Evolutionary conservation across 2,329 filamentous ascomycete genomes (phyloP).

Genomic region (Alternaria longipes): DNA sequence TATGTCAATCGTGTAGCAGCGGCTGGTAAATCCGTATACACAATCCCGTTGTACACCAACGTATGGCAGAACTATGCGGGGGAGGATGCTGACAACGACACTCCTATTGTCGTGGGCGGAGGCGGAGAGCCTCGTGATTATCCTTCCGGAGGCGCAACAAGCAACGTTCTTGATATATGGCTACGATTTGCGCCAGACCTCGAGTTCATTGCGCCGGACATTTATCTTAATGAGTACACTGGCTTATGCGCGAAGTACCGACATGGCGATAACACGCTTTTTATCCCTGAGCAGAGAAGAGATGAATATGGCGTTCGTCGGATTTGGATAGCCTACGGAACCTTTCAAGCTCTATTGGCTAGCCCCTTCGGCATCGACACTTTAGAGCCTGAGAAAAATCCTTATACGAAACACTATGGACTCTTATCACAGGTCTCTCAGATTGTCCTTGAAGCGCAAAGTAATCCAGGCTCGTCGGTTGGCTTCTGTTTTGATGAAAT

Average conservation of each 20-base stretch:
- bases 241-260: slow-evolving; percentile 56
- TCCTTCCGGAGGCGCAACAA: slow-evolving; percentile 56
- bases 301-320: slow-evolving; percentile 52
- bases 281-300: slow-evolving; percentile 63
- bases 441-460: slow-evolving; percentile 51
- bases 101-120: slow-evolving; percentile 55
- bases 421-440: slow-evolving; percentile 50
- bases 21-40: slow-evolving; percentile 54
- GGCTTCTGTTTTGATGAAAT: slow-evolving; percentile 58
- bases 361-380: slow-evolving; percentile 54
- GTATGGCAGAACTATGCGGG: slow-evolving; percentile 57
- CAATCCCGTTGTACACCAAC: slow-evolving; percentile 58
- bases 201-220: slow-evolving; percentile 59
- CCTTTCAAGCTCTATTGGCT: slow-evolving; percentile 31
- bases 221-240: slow-evolving; percentile 62
- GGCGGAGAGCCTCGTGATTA: slow-evolving; percentile 51
- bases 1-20: slow-evolving; percentile 55
- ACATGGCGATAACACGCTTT: slow-evolving; percentile 57
- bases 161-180: slow-evolving; percentile 53
- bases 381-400: slow-evolving; percentile 37
- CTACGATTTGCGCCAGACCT: slow-evolving; percentile 57
- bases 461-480: slow-evolving; percentile 38
- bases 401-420: slow-evolving; percentile 54
- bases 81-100: slow-evolving; percentile 25
- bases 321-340: slow-evolving; percentile 39